A percentile compares a stretch with the other conserved stretches of the same genome.
Evolutionary conservation across 2,329 filamentous ascomycete genomes (phyloP).

Genomic region (Didymella glomerata): DNA sequence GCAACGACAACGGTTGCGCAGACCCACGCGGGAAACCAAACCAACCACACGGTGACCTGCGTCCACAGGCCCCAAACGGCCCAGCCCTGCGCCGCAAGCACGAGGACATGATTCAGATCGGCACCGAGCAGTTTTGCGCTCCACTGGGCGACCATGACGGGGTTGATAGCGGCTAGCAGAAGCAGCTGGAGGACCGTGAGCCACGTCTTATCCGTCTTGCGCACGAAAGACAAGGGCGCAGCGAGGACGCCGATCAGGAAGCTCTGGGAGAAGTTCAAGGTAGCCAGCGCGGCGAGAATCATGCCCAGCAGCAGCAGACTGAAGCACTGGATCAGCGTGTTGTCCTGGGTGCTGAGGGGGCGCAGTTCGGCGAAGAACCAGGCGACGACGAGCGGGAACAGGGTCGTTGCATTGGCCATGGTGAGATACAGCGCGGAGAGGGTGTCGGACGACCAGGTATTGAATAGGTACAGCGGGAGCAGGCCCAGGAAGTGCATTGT

Average conservation of each 20-base stretch:
- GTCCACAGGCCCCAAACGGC: slow-evolving; percentile 90
- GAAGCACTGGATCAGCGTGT: slow-evolving; percentile 84
- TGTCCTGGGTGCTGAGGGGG: slow-evolving; percentile 71
- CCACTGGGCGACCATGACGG: slow-evolving; percentile 43
- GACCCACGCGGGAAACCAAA: slow-evolving; percentile 95
- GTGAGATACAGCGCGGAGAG: slow-evolving; percentile 43
- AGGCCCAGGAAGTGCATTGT: slow-evolving; percentile 78
- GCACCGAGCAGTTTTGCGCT: slow-evolving; percentile 35
- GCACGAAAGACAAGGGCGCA: slow-evolving; percentile 79
- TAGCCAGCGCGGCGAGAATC: slow-evolving; percentile 90
- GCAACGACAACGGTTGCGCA: slow-evolving; percentile 56
- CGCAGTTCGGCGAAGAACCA: slow-evolving; percentile 48
- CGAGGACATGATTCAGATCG: slow-evolving; percentile 66
- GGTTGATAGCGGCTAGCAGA: slow-evolving; percentile 44
- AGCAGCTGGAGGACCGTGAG: slow-evolving; percentile 25
- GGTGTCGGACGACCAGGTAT: slow-evolving; percentile 67
- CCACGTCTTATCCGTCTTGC: slow-evolving; percentile 25
- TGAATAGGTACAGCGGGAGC: slow-evolving; percentile 86
- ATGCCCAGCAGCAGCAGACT: slow-evolving; percentile 92
- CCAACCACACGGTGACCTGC: slow-evolving; percentile 87
- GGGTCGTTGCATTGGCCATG: slow-evolving; percentile 43
- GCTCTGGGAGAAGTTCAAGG: slow-evolving; percentile 91
- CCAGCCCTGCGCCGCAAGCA: slow-evolving; percentile 84
- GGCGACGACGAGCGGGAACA: slow-evolving; percentile 45
- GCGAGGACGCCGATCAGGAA: slow-evolving; percentile 84